phyloP scores from a whole-genome alignment of 805 yeast species.

The Hanseniaspora lachancei region DNA sequence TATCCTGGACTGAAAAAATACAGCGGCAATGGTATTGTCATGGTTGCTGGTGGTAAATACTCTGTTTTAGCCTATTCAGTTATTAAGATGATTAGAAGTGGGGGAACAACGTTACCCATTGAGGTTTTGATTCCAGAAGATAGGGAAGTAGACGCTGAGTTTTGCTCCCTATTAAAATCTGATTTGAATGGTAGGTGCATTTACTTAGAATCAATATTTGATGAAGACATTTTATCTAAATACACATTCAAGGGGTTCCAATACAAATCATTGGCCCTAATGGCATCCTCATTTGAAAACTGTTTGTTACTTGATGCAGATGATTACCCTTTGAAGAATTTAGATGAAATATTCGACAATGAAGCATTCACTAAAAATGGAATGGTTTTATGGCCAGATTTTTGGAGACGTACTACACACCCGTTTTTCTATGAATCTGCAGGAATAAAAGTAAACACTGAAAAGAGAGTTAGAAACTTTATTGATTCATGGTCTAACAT shows the following conservation, averaged over 20 bases:
- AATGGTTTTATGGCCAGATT: slow-evolving; percentile 68
- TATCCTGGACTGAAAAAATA: slow-evolving; percentile 15
- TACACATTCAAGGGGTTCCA: slow-evolving; percentile 53
- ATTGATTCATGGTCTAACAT: slow-evolving; percentile 28
- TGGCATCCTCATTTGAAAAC: slow-evolving; percentile 61
- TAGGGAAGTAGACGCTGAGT: slow-evolving; percentile 48
- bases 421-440: slow-evolving; percentile 63
- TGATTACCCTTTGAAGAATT: slow-evolving; percentile 53
- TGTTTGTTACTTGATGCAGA: slow-evolving; percentile 65
- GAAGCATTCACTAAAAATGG: slow-evolving; percentile 43
- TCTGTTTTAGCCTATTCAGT: slow-evolving; percentile 59
- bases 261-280: slow-evolving; percentile 52
- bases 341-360: slow-evolving; percentile 44
- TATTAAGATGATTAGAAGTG: slow-evolving; percentile 45
- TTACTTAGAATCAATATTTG: slow-evolving; percentile 45
- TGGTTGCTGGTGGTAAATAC: slow-evolving; percentile 70
- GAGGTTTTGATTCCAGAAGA: slow-evolving; percentile 57
- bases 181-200: slow-evolving; percentile 53
- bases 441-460: slow-evolving; percentile 36
- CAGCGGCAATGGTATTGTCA: slow-evolving; percentile 37
- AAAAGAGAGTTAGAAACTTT: slow-evolving; percentile 27
- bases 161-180: slow-evolving; percentile 45
- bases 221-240: slow-evolving; percentile 32
- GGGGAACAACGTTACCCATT: slow-evolving; percentile 53
- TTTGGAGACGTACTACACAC: slow-evolving; percentile 72